Base-by-base conservation (phyloP, 2,329 filamentous ascomycete species). In the Lasiodiplodia sp. region DNA sequence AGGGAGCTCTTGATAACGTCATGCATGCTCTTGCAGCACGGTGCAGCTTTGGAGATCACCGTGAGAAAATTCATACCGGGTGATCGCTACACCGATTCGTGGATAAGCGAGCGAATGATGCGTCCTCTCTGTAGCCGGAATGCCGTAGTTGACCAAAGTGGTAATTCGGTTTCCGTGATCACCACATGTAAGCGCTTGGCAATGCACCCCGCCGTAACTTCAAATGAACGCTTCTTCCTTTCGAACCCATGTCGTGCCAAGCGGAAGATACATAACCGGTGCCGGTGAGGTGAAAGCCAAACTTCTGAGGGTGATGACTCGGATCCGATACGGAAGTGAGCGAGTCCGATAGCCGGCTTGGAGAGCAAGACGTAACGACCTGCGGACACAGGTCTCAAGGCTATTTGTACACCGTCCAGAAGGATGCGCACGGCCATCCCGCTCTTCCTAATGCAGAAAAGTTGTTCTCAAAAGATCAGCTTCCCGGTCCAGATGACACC, bases 301-400 rank as follows among this genome's bases (percentile, higher is more conserved):
- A 83, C 81, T 2, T 86, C 81, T 0, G 85, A 86, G 58, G 81
- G 80, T 56, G 85, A 87, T 0, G 79, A 83, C 74, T 88, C 86
- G 0, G 82, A 77, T 76, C 88, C 86, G 72, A 87, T 85, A 66
- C 84, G 82, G 73, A 87, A 87, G 73, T 88, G 87, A 2, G 83
- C 83, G 21, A 78, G 4, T 85, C 85, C 53, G 81, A 80, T 0
- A 84, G 84, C 18, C 72, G 28, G 7, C 14, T 28, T 12, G 25
- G 18, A 38, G 18, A 7, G 14, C 10, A 51, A 11, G 16, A 25
- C 2, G 10, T 14, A n/a, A 6, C 28, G 28, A 28, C 28, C 28
- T 28, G 28, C 28, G 28, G 28, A 28, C 28, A 28, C 28, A 28
- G 28, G 28, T 28, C 28, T 3, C 1, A 5, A 14, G 2, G 16